Base-by-base conservation (phyloP, 1,284 basidiomycete genomes). In the Trametes sp. region DNA sequence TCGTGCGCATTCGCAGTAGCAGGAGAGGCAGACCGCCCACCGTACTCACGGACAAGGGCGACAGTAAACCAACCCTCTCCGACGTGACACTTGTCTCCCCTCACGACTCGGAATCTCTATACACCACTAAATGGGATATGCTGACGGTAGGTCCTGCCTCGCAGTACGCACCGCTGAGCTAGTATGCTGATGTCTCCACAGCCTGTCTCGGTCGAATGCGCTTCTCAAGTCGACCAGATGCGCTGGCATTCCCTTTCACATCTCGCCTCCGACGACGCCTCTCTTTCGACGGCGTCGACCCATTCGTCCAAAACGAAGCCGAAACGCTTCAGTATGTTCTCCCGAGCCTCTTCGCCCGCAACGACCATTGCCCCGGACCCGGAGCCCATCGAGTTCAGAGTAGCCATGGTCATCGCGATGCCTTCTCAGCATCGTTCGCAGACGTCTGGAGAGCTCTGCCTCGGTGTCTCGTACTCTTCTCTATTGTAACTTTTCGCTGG, bases 321-420 rank as follows among this genome's bases (percentile, higher is more conserved):
- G 14, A 31, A 23, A 10, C 16, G 46, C 31, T 57, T 57, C 13
- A 31, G 26, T 29, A 21, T 57, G 14, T 57, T 57, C 56, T 50
- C 56, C 2, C 26, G 36, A 50, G 36, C 42, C 1, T 55, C 54
- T 4, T 45, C 54, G n/a, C 54, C 42, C 7, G 44, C 54, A 31
- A 46, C 42, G 13, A 55, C 42, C 4, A 4, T 55, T 19, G 19
- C 21, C 9, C 48, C 46, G 8, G 46, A 57, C 26, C 16, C 16
- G 36, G 19, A 50, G 36, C 46, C 48, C 6, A 16, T 49, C 24
- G 48, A 50, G 19, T 7, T 57, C 36, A 23, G 14, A 11, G 46
- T 57, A 1, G 36, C 56, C 4, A 31, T 57, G 19, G 6, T 57
- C 26, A 57, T 57, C 28, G 35, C 46, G n/a, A 57, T 57, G 56